These are phyloP conservation scores for Taphrina populina DNA, from an alignment of 1,139 yeast species.

Conservation along the genomic window DNA sequence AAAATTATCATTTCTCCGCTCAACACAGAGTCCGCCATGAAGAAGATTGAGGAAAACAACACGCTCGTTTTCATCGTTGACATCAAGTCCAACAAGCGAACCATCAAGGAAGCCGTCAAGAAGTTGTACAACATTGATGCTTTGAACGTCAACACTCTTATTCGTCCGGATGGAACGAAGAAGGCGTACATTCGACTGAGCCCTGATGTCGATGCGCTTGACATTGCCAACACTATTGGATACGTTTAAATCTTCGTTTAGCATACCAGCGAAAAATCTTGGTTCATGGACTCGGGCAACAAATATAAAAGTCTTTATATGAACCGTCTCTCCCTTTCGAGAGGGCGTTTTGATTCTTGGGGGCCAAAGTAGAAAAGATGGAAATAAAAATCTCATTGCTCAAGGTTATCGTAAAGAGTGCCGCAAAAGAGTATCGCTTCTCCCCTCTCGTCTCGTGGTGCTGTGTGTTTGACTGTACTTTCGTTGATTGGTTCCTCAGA, in stretches of 20 bases:
- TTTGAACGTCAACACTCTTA: constrained; percentile 50
- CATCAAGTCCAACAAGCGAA: constrained; percentile 94
- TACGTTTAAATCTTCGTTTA: constrained; percentile 32
- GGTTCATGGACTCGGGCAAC: too few species aligned
- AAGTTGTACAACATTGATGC: constrained; percentile 97
- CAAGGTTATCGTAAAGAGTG: constrained; percentile 30
- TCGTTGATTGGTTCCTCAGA: neutral
- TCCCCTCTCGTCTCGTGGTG: neutral
- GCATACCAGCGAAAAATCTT: neutral
- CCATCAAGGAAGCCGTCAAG: constrained; percentile 97
- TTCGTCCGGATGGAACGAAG: constrained; percentile 92
- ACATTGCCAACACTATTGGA: constrained; percentile 84
- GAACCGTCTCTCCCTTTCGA: too few species aligned
- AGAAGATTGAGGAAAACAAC: constrained; percentile 99
- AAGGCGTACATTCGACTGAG: constrained; percentile 99
- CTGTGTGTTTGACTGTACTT: too few species aligned
- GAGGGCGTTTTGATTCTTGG: too few species aligned
- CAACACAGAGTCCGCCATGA: constrained; percentile 98
- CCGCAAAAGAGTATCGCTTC: constrained; percentile 17
- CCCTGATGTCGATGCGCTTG: constrained; percentile 99
- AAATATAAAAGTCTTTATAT: too few species aligned
- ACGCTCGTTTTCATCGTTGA: constrained; percentile 98
- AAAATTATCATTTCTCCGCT: constrained; percentile 92
- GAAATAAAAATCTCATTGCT: constrained; percentile 9
- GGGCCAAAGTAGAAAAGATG: neutral